Conservation (phyloP, 345 rosid genomes). For the Laguncularia racemosa region DNA sequence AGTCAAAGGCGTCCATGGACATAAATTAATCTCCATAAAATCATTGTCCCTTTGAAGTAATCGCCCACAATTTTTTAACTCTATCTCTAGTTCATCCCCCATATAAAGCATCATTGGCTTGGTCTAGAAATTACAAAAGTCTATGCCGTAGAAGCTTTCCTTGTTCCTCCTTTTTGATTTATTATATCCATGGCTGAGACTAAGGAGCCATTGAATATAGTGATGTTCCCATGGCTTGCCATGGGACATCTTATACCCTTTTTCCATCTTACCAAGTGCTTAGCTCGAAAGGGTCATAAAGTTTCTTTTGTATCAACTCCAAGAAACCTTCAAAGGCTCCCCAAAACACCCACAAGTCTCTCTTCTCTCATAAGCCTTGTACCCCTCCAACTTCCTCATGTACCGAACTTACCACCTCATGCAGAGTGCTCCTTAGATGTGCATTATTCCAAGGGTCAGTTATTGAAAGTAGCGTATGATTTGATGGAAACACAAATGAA, state of each 20-base stretch:
- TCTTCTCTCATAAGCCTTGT: constrained; percentile 6
- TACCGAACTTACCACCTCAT: constrained; percentile 3
- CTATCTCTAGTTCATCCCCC: no score
- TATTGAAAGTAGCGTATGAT: constrained; percentile 9
- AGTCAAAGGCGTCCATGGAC: no score
- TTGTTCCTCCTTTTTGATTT: neutral
- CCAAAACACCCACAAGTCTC: constrained; percentile 6
- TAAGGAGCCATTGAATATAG: constrained; percentile 5
- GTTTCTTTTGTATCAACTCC: constrained; percentile 15
- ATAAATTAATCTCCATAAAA: no score
- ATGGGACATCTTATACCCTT: constrained; percentile 15
- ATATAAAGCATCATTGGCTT: no score
- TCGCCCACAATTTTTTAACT: no score
- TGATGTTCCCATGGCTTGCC: constrained; percentile 16
- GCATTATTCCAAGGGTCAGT: constrained; percentile 9
- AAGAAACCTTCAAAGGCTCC: constrained; percentile 11
- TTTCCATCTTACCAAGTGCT: constrained; percentile 8
- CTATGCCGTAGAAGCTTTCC: neutral
- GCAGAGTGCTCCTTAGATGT: constrained; percentile 10
- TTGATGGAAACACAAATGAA: constrained; percentile 5
- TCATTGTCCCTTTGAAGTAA: no score
- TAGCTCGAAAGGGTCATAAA: constrained; percentile 9
- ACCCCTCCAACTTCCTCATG: constrained; percentile 5
- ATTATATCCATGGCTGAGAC: neutral
- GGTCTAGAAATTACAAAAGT: no score